Evolutionary conservation across 225 moss, liverwort and hornwort species (phyloP).

Genomic region (Rhytidiadelphus loreus): DNA sequence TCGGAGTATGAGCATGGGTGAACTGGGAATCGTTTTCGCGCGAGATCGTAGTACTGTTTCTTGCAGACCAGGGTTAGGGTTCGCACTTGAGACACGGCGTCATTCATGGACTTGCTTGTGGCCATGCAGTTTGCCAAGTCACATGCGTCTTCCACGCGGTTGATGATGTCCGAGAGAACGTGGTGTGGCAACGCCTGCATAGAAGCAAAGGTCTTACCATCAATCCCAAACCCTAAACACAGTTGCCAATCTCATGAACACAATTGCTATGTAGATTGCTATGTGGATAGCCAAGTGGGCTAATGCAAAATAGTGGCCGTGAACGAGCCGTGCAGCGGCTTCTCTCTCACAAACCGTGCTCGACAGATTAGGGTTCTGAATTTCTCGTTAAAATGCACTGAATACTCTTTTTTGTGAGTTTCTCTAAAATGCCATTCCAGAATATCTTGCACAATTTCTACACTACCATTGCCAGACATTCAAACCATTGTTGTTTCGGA

Average conservation of each 20-base stretch:
- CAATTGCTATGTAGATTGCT: neutral
- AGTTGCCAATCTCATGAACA: neutral
- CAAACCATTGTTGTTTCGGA: neutral
- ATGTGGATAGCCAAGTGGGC: neutral
- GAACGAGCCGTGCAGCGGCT: neutral
- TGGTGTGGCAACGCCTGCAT: conserved; percentile 26
- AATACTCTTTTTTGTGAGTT: neutral
- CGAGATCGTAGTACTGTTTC: conserved; percentile 25
- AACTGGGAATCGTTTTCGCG: conserved; percentile 5
- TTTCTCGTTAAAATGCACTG: neutral
- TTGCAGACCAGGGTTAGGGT: conserved; percentile 19
- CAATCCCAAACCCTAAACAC: neutral
- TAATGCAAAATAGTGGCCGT: neutral
- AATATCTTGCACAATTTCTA: neutral
- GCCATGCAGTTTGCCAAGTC: conserved; percentile 48
- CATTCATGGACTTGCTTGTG: conserved; percentile 23
- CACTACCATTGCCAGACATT: neutral
- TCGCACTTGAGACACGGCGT: conserved; percentile 13
- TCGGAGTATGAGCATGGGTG: neutral
- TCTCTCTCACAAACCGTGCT: neutral
- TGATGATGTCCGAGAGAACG: conserved; percentile 26
- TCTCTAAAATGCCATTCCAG: neutral
- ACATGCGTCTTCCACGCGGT: conserved; percentile 23
- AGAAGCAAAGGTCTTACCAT: neutral
- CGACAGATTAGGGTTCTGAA: neutral